Percentiles rank a stretch among this genome's conserved stretches.
Evolutionary conservation across 495 filamentous ascomycete genomes (phyloP).

Genomic region (Xylona heveae): DNA sequence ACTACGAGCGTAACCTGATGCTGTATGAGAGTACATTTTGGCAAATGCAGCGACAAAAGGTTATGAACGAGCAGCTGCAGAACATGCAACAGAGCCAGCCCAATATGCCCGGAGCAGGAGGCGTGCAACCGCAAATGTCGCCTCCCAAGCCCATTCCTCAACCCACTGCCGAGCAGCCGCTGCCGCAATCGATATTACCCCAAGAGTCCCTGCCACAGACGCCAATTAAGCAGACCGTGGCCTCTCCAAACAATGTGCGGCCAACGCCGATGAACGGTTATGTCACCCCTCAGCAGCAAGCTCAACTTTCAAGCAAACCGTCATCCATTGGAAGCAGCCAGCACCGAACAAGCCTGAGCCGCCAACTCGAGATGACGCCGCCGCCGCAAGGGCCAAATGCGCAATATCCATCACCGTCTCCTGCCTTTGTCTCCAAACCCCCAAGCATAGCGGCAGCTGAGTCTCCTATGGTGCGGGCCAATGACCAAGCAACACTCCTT

Average conservation of each 20-base stretch:
- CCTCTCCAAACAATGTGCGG: slow-evolving; percentile 2
- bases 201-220: slow-evolving; percentile 1
- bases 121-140: slow-evolving; percentile 8
- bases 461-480: too few relatives aligned
- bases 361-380: too few relatives aligned
- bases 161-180: slow-evolving; percentile 3
- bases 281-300: slow-evolving; percentile 1
- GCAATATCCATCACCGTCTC: too few relatives aligned
- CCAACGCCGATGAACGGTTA: slow-evolving; percentile 4
- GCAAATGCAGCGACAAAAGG: slow-evolving; percentile 34
- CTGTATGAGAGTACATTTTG: slow-evolving; percentile 56
- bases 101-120: too few relatives aligned
- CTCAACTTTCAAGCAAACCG: too few relatives aligned
- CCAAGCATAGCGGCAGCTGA: too few relatives aligned
- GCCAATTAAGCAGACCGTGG: slow-evolving; percentile 6
- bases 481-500: slow-evolving; percentile 3
- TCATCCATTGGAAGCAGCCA: too few relatives aligned
- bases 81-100: slow-evolving; percentile 8
- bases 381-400: too few relatives aligned
- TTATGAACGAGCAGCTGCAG: slow-evolving; percentile 27
- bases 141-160: neutral
- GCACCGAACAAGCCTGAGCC: too few relatives aligned
- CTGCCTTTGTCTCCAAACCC: too few relatives aligned
- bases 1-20: slow-evolving; percentile 53
- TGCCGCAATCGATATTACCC: neutral